Percentiles rank a stretch among this genome's conserved stretches.
These are phyloP conservation scores for Cercophora scortea DNA, from an alignment of 495 filamentous ascomycete genomes.

Conservation along the genomic window DNA sequence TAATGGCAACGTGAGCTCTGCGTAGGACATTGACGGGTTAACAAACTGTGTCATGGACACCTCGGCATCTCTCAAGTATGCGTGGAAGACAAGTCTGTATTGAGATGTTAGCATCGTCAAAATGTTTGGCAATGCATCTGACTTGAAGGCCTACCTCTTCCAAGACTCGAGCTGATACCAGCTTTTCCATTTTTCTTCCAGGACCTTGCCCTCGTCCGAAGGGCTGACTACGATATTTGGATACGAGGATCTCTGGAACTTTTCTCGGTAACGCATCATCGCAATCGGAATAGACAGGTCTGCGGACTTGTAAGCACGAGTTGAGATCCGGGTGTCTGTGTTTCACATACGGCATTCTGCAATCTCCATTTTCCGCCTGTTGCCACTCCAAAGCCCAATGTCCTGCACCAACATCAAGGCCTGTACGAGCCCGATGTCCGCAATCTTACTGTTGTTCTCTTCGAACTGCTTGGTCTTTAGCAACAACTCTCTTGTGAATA, in stretches of 20 bases:
- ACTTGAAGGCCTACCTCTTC: slow-evolving; percentile 33
- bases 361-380: slow-evolving; percentile 60
- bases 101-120: not conserved
- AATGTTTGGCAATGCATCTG: not conserved
- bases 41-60: slow-evolving; percentile 49
- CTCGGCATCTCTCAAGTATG: slow-evolving; percentile 51
- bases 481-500: not conserved
- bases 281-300: slow-evolving; percentile 22
- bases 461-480: slow-evolving; percentile 34
- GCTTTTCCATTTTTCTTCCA: slow-evolving; percentile 50
- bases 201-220: slow-evolving; percentile 36
- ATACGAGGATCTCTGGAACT: slow-evolving; percentile 42
- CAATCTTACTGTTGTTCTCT: slow-evolving; percentile 48
- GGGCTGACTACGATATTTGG: slow-evolving; percentile 30
- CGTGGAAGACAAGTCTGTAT: slow-evolving; percentile 45
- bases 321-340: no score
- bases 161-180: slow-evolving; percentile 52
- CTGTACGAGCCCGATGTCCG: slow-evolving; percentile 48
- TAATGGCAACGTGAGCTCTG: slow-evolving; percentile 53
- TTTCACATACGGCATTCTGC: slow-evolving; percentile 43
- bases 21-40: slow-evolving; percentile 53
- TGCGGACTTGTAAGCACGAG: slow-evolving; percentile 1
- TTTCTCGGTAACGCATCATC: slow-evolving; percentile 38
- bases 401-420: slow-evolving; percentile 47
- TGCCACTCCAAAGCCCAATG: slow-evolving; percentile 59